Evolutionary conservation across 2,329 filamentous ascomycete genomes (phyloP).

Genomic region (Fusarium sterilihyphosum): DNA sequence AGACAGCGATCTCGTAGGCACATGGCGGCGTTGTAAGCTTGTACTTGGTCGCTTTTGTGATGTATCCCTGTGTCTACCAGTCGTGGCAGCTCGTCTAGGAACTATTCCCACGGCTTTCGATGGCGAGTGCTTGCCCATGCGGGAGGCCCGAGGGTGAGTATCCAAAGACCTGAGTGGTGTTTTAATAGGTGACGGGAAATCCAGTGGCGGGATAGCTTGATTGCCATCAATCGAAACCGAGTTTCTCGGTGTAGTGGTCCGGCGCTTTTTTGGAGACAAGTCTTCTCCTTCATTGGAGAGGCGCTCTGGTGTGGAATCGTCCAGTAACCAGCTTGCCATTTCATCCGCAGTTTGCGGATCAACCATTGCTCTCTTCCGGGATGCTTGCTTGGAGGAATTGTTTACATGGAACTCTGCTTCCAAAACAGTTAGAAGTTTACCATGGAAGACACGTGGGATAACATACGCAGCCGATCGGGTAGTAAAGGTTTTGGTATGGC

Average conservation of each 20-base stretch:
- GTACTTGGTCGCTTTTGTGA: slow-evolving; percentile 23
- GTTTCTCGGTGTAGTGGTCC: not conserved
- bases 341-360: slow-evolving; percentile 34
- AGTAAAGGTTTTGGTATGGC: slow-evolving; percentile 22
- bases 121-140: slow-evolving; percentile 22
- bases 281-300: slow-evolving; percentile 2
- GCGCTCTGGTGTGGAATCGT: slow-evolving; percentile 33
- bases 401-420: not conserved
- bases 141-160: not conserved
- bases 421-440: not conserved
- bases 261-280: slow-evolving; percentile 10
- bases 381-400: slow-evolving; percentile 10
- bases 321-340: slow-evolving; percentile 46
- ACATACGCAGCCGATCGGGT: slow-evolving; percentile 32
- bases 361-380: slow-evolving; percentile 15
- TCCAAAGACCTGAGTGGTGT: not conserved
- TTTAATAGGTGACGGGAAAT: slow-evolving; percentile 17
- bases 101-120: not conserved
- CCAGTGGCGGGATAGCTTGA: slow-evolving; percentile 12
- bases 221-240: not conserved
- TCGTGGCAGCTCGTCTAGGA: slow-evolving; percentile 25
- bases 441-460: not conserved
- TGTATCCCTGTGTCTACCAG: slow-evolving; percentile 13
- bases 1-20: slow-evolving; percentile 15
- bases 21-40: slow-evolving; percentile 24